phyloP scores from a whole-genome alignment of 768 basidiomycete genomes.

The Tylopilus vinaceipallidus region DNA sequence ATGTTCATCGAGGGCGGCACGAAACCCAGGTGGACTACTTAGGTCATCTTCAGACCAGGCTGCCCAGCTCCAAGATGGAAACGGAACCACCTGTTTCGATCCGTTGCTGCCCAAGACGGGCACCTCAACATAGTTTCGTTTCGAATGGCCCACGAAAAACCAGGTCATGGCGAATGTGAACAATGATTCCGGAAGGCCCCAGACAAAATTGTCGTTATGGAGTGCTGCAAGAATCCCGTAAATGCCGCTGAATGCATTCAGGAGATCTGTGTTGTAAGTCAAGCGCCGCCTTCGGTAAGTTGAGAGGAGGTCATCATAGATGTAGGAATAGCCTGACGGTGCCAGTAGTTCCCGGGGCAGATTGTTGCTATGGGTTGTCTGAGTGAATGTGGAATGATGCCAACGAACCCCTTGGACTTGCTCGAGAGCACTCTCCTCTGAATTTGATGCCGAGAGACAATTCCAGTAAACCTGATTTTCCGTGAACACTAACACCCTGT shows the following conservation, averaged over 20 bases:
- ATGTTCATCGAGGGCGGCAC: fast-evolving
- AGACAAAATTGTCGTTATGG: slow-evolving; percentile 11
- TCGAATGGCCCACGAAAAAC: neutral
- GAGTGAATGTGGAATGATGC: neutral
- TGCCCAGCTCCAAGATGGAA: slow-evolving; percentile 20
- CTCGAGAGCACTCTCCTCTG: slow-evolving; percentile 13
- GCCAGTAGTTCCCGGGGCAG: neutral
- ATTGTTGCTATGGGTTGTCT: neutral
- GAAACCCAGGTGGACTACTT: neutral
- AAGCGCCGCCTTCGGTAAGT: slow-evolving; percentile 7
- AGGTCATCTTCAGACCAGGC: slow-evolving; percentile 3
- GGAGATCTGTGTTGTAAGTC: slow-evolving; percentile 12
- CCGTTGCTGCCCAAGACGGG: slow-evolving; percentile 4
- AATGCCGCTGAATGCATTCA: slow-evolving; percentile 13
- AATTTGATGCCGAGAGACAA: slow-evolving; percentile 4
- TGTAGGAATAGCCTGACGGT: neutral
- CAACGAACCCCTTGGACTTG: neutral
- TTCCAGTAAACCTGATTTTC: slow-evolving; percentile 16
- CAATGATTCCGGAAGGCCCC: slow-evolving; percentile 12
- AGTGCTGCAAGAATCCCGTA: slow-evolving; percentile 7
- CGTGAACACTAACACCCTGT: slow-evolving; percentile 16
- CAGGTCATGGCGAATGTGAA: slow-evolving; percentile 13
- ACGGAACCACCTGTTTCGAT: neutral
- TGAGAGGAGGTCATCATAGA: neutral
- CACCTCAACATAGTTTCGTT: neutral